These are phyloP conservation scores for Claviceps sp. DNA, from an alignment of 2,329 filamentous ascomycete genomes.

Conservation along the genomic window DNA sequence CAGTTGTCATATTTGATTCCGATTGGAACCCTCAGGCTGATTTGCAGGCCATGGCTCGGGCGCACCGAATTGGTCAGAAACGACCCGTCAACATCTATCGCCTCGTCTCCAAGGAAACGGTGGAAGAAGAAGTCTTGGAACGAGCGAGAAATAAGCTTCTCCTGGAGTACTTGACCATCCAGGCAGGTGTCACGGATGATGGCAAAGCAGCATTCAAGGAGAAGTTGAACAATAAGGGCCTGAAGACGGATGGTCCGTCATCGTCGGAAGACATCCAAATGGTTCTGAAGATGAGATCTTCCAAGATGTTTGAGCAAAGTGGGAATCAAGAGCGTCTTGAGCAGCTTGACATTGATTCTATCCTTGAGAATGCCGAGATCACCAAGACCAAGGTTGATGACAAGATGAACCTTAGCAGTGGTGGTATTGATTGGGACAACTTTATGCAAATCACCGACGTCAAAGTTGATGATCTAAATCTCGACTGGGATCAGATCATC, in stretches of 20 bases:
- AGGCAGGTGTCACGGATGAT: conserved; percentile 91
- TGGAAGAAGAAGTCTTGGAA: conserved; percentile 95
- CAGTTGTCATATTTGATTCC: conserved; percentile 93
- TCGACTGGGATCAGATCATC: conserved; percentile 98
- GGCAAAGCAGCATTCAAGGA: conserved; percentile 66
- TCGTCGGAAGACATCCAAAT: conserved; percentile 91
- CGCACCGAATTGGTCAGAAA: conserved; percentile 94
- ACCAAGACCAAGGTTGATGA: conserved; percentile 93
- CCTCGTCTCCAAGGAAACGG: conserved; percentile 92
- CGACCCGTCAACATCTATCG: conserved; percentile 93
- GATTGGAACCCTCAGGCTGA: conserved; percentile 99
- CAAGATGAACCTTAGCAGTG: conserved; percentile 81
- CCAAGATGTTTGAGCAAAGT: conserved; percentile 97
- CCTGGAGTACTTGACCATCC: conserved; percentile 93
- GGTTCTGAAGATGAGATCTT: conserved; percentile 94
- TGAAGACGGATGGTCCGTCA: conserved; percentile 65
- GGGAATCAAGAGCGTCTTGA: conserved; percentile 94
- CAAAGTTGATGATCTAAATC: conserved; percentile 66
- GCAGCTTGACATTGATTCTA: conserved; percentile 93
- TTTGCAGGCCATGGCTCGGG: conserved; percentile 94
- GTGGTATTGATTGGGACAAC: conserved; percentile 73
- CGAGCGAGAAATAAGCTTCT: conserved; percentile 94
- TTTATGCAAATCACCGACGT: conserved; percentile 98
- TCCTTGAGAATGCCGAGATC: conserved; percentile 91
- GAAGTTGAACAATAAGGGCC: conserved; percentile 66